Base-by-base conservation (phyloP, 2,329 filamentous ascomycete species). In the Monilinia fructigena region DNA sequence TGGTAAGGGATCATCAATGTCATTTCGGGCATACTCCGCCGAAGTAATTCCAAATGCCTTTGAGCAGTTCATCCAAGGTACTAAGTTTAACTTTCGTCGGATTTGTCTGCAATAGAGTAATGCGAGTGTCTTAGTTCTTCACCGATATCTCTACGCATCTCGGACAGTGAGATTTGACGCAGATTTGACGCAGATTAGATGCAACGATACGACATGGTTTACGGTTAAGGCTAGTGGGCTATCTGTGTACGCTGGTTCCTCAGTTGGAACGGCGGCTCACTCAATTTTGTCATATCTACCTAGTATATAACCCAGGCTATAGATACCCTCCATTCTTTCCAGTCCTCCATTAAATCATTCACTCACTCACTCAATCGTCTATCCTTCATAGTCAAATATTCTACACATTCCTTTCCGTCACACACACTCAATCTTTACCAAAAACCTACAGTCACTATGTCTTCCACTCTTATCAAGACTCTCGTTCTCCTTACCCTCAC, bases 401-500 rank as follows among this genome's bases (percentile, higher is more conserved):
- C 35, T 16, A 40, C 20, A n/a, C 42, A 48, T n/a, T 35, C n/a
- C 12, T 35, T 35, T 60, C 45, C 11, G 18, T 50, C n/a, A 18
- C 28, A 11, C 6, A 60, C 0, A 23, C 20, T 58, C 28, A 26
- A 42, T 42, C 40, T 28, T 5, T 52, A 18, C 1, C 26, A 54
- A 12, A 20, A 18, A 7, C 18, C 63, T 35, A 28, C 23, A n/a
- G 28, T 35, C 26, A 65, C 12, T 7, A 65, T 65, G 63, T 23
- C n/a, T 54, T 59, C n/a, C 47, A 16, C 47, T 35, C 48, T 65
- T 16, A 18, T 65, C 55, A 60, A 60, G 47, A 26, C 63, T 18
- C 7, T 65, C 12, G 35, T 26, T 31, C 40, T 65, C n/a, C 63
- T 65, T 18, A 26, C 63, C 8, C 48, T 65, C 48, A 18, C 48